Evolutionary conservation across 306 rosid genomes (phyloP), one percentile per base, ranked within the genome.

Genomic region (Castanopsis chinensis): DNA sequence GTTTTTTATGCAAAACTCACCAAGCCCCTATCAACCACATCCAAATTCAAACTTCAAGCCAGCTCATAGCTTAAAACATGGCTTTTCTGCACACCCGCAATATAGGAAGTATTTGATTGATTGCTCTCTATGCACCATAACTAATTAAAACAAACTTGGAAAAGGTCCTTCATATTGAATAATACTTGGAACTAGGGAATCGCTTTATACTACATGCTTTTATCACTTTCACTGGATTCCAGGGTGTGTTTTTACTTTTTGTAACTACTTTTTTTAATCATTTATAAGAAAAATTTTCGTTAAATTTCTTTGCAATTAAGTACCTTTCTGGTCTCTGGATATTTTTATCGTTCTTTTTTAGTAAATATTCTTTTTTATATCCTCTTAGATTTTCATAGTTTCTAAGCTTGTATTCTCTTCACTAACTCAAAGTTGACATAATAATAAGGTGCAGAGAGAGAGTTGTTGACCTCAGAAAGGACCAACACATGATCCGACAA

Each of bases 401-500:
- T 64, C 7, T 15, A 3, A 19, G 28, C 53, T 9, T 41, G n/a
- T 8, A 9, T 68, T 35, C 20, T 35, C 72, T 33, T 19, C 52
- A 19, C 72, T 67, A 3, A 11, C 25, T 9, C 17, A 68, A 35
- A 68, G 72, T 1, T 35, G 72, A 68, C 28, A 35, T 45, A 68
- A 68, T 68, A 35, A 68, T 19, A 33, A 20, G 6, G n/a, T 28
- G 15, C 32, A 19, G 72, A 65, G 49, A 67, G 52, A 35, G 76
- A 79, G 20, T 5, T 73, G 54, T 81, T 85, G 77, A 87, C 72
- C 57, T 73, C 63, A 81, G 55, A 72, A 78, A 69, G 86, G 87
- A 79, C 25, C 75, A 83, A 86, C 73, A 83, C 57, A 68, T 78
- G 83, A 78, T 76, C 92, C 90, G 98, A 94, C 98, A 94, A 80